phyloP scores from a whole-genome alignment of 1,284 basidiomycete species.

The Puccinia sorghi region DNA sequence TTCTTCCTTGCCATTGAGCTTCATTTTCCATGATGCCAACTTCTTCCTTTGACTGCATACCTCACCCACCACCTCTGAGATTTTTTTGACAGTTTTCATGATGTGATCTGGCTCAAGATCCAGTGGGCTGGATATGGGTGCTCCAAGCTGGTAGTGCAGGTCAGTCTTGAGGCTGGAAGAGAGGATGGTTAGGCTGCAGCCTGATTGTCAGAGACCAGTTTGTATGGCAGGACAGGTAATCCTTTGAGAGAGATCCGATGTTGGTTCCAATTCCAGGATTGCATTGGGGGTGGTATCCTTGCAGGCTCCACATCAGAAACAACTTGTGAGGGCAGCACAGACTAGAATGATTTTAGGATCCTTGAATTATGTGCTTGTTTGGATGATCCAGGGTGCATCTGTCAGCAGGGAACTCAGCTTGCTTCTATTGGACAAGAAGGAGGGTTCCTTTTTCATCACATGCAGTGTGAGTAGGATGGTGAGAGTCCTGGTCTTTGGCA shows the following conservation, averaged over 20 bases:
- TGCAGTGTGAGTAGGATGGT: not conserved
- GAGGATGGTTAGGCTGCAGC: not conserved
- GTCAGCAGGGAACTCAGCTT: constrained; percentile 20
- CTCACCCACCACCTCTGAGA: not conserved
- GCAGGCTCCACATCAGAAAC: not conserved
- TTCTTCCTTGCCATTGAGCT: too few species aligned
- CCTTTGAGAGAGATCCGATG: not conserved
- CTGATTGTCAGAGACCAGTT: not conserved
- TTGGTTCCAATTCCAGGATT: not conserved
- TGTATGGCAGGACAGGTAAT: constrained; percentile 6
- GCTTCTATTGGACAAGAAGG: not conserved
- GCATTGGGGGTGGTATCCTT: not conserved
- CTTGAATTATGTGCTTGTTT: constrained; percentile 22
- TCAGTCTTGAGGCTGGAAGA: not conserved
- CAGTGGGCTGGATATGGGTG: not conserved
- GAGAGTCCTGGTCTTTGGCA: not conserved
- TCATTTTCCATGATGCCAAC: not conserved
- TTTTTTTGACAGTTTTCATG: constrained; percentile 2
- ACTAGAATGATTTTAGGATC: constrained; percentile 8
- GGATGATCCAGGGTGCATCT: constrained; percentile 19
- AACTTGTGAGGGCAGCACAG: not conserved
- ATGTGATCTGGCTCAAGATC: not conserved
- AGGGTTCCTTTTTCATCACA: not conserved
- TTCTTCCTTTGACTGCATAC: too few species aligned
- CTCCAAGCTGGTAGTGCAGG: constrained; percentile 7